Evolutionary conservation across 2,329 filamentous ascomycete genomes (phyloP).

Genomic region (Drechslerella coelobrocha): DNA sequence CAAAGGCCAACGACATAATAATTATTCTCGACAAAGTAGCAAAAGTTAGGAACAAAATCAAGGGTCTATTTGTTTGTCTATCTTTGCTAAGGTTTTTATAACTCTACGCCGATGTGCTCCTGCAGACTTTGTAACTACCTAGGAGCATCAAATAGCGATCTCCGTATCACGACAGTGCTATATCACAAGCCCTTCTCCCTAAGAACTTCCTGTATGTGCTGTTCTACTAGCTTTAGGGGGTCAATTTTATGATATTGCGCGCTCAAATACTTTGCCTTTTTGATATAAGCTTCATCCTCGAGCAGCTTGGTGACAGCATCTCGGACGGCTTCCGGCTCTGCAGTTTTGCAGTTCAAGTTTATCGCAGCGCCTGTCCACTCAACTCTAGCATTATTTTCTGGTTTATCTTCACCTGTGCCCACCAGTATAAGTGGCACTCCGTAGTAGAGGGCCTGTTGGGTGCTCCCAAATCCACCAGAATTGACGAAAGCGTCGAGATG

Average conservation of each 20-base stretch:
- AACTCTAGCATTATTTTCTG: conserved; percentile 59
- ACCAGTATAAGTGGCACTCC: conserved; percentile 63
- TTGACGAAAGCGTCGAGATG: conserved; percentile 60
- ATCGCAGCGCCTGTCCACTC: conserved; percentile 61
- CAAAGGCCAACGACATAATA: too few relatives aligned
- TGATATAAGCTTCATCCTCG: conserved; percentile 23
- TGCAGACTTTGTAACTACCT: too few relatives aligned
- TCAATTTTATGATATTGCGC: conserved; percentile 37
- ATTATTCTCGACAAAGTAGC: too few relatives aligned
- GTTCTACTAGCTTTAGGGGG: conserved; percentile 31
- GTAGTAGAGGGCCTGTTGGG: conserved; percentile 61
- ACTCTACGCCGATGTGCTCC: too few relatives aligned
- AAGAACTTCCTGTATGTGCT: conserved; percentile 24
- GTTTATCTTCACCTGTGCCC: conserved; percentile 59
- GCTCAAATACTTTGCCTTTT: conserved; percentile 34
- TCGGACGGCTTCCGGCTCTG: conserved; percentile 56
- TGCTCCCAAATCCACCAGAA: conserved; percentile 63
- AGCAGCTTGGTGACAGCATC: conserved; percentile 26
- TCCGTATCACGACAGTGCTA: too few relatives aligned
- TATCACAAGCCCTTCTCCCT: conserved; percentile 12
- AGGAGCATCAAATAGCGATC: too few relatives aligned
- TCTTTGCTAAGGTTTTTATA: too few relatives aligned
- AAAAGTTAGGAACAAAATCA: too few relatives aligned
- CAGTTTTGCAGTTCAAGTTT: conserved; percentile 59
- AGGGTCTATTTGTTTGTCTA: too few relatives aligned